phyloP scores from a whole-genome alignment of 2,329 filamentous ascomycete species.

The Nannizziopsis barbatae region DNA sequence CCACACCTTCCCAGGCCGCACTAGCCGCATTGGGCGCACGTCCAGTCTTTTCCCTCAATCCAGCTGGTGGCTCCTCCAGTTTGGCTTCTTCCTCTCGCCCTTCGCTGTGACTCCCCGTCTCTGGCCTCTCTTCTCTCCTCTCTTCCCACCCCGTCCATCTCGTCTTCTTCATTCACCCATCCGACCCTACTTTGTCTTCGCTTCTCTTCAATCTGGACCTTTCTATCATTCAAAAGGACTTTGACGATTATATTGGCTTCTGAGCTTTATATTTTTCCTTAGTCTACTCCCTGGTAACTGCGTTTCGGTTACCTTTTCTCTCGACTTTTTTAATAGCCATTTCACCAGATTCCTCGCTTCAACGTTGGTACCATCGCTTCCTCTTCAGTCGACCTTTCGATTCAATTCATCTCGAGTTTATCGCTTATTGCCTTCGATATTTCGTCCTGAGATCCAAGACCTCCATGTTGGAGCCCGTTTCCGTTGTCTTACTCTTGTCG shows the following conservation, averaged over 20 bases:
- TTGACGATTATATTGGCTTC: constrained; percentile 2
- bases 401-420: constrained; percentile 1
- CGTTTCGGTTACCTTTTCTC: neutral
- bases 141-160: constrained; percentile 9
- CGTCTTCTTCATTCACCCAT: constrained; percentile 8
- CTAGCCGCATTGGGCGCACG: constrained; percentile 10
- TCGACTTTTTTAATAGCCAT: constrained; percentile 3
- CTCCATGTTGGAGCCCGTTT: constrained; percentile 7
- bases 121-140: constrained; percentile 9
- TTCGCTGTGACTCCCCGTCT: constrained; percentile 6
- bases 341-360: constrained; percentile 11
- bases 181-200: constrained; percentile 4
- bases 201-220: constrained; percentile 14
- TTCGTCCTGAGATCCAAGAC: constrained; percentile 1
- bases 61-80: constrained; percentile 11
- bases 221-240: constrained; percentile 5
- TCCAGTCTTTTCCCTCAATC: constrained; percentile 13
- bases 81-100: constrained; percentile 11
- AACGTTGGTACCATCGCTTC: constrained; percentile 15
- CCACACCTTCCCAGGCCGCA: constrained; percentile 9
- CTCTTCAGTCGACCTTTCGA: neutral
- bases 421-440: constrained; percentile 1
- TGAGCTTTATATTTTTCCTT: constrained; percentile 3
- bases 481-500: neutral
- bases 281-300: neutral